Evolutionary conservation across 176 grass and related monocot species (phyloP).

Genomic region (Avena insularis): DNA sequence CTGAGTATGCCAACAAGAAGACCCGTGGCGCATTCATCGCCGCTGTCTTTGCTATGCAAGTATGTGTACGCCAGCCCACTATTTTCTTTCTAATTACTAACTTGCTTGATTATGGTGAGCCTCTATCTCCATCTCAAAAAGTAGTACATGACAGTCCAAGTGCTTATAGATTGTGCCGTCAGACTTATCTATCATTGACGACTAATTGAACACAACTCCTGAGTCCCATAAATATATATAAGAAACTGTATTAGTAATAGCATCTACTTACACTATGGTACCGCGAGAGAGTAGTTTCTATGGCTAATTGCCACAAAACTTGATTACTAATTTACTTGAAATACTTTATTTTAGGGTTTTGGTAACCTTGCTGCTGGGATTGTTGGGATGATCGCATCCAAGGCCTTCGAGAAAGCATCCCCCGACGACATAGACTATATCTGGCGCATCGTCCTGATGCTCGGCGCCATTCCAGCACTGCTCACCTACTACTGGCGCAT

Average conservation of each 20-base stretch:
- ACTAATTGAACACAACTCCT: too few species aligned
- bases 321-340: not conserved
- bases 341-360: constrained; percentile 48
- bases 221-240: too few species aligned
- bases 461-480: constrained; percentile 61
- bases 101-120: too few species aligned
- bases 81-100: not conserved
- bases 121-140: too few species aligned
- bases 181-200: too few species aligned
- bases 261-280: too few species aligned
- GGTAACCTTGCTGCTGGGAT: constrained; percentile 52
- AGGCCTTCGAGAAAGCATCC: not conserved
- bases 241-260: too few species aligned
- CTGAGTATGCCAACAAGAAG: constrained; percentile 69
- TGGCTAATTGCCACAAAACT: not conserved
- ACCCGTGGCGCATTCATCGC: constrained; percentile 79
- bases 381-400: constrained; percentile 38
- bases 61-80: not conserved
- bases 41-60: constrained; percentile 70
- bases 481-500: constrained; percentile 77
- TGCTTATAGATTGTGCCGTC: too few species aligned
- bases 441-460: constrained; percentile 72
- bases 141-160: too few species aligned
- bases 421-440: constrained; percentile 46
- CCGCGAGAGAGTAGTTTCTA: too few species aligned